Percentiles rank a stretch among this genome's conserved stretches.
phyloP scores from a whole-genome alignment of 1,284 basidiomycete species.

The Ganoderma resinaceum region DNA sequence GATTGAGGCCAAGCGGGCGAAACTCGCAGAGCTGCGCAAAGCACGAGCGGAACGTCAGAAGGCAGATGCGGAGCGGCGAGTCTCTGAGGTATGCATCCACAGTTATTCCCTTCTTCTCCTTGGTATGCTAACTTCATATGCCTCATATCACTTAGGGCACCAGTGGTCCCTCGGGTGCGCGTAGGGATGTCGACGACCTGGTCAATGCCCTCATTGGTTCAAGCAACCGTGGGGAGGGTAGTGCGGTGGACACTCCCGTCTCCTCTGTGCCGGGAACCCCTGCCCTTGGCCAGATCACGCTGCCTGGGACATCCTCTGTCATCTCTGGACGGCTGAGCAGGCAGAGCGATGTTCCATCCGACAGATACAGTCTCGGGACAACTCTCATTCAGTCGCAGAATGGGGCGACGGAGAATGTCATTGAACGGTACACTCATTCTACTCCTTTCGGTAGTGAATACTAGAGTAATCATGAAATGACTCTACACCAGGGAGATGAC shows the following conservation, averaged over 20 bases:
- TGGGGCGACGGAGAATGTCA: slow-evolving; percentile 67
- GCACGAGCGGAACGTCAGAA: slow-evolving; percentile 74
- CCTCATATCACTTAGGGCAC: not conserved
- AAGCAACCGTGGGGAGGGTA: slow-evolving; percentile 46
- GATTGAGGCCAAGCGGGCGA: slow-evolving; percentile 91
- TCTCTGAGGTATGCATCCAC: slow-evolving; percentile 45
- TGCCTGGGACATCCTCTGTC: slow-evolving; percentile 53
- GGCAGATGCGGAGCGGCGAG: slow-evolving; percentile 61
- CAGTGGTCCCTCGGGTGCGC: slow-evolving; percentile 36
- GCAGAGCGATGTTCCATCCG: slow-evolving; percentile 67
- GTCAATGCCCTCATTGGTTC: slow-evolving; percentile 64
- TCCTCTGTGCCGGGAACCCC: slow-evolving; percentile 81
- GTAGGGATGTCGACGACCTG: slow-evolving; percentile 73
- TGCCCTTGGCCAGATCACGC: slow-evolving; percentile 46
- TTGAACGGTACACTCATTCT: slow-evolving; percentile 60
- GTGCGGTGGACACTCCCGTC: slow-evolving; percentile 63
- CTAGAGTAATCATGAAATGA: not conserved
- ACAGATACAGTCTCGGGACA: slow-evolving; percentile 44
- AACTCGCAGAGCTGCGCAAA: slow-evolving; percentile 84
- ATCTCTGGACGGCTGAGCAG: slow-evolving; percentile 69
- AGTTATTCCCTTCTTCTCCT: too few species aligned
- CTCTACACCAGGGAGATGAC: slow-evolving; percentile 59
- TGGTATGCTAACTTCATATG: not conserved
- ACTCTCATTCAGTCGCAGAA: slow-evolving; percentile 56
- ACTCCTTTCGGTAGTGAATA: too few species aligned